Base-by-base conservation (phyloP, 768 basidiomycete genomes). In the Rhodocollybia butyracea region DNA sequence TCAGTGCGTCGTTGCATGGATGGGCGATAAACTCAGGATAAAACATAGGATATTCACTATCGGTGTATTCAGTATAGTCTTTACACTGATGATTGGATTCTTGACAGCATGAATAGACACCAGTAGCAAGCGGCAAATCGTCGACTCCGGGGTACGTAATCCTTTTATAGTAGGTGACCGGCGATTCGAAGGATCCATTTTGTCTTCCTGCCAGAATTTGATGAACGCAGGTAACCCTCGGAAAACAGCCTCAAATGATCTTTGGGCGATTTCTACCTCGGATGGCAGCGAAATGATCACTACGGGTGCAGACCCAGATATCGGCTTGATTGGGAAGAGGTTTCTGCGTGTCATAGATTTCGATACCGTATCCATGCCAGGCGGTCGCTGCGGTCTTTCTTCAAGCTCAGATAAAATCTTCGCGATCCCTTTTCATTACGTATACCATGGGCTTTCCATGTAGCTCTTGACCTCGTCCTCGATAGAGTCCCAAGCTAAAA, bases 1-100 rank as follows among this genome's bases (percentile, higher is more conserved):
- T n/a, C n/a, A 66, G 60, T 1, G 65, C 60, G n/a, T n/a, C n/a
- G 34, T 65, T 67, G 61, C 72, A 74, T 0, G 60, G 54, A 57
- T 75, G 73, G 21, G 66, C 61, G 19, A 73, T 50, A 53, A 72
- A 66, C 42, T 72, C 67, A 11, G 73, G 73, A 51, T 67, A 73
- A 64, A 65, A 72, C 61, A 74, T 61, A 56, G 57, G 10, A 61
- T 56, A 36, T 64, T 57, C 13, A 13, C 11, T 4, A 24, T 27
- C 7, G 45, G 4, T n/a, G n/a, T n/a, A n/a, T n/a, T n/a, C n/a
- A n/a, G n/a, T n/a, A n/a, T n/a, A n/a, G n/a, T n/a, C n/a, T n/a
- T n/a, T n/a, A n/a, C n/a, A n/a, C 15, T 7, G 6, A 38, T 40
- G 39, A 3, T 34, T 5, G 24, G 13, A 32, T n/a, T 34, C 13